These are phyloP conservation scores for Ambrosia hybrid DNA, from an alignment of 140 eudicot species.

Conservation along the genomic window DNA sequence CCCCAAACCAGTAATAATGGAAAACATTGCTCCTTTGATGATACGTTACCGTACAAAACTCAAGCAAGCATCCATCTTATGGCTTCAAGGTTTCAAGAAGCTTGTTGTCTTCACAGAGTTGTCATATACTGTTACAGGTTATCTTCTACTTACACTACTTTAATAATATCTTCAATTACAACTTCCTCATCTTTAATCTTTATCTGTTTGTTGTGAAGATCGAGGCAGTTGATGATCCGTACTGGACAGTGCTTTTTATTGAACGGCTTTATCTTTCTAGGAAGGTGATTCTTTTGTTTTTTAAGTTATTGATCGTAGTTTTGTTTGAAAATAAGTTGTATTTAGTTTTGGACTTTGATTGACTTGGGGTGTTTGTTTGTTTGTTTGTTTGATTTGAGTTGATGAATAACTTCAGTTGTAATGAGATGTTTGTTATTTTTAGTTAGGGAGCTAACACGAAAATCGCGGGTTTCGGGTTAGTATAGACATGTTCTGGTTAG, in stretches of 20 bases:
- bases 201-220: conserved; percentile 42
- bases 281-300: conserved; percentile 52
- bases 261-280: conserved; percentile 85
- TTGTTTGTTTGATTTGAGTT: background rate
- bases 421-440: no score
- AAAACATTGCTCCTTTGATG: conserved; percentile 35
- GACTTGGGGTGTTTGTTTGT: background rate
- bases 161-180: conserved; percentile 13
- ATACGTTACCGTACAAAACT: conserved; percentile 35
- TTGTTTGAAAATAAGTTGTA: no score
- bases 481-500: no score
- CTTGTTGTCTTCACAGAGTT: conserved; percentile 89
- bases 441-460: no score
- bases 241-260: conserved; percentile 92
- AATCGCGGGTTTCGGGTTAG: no score
- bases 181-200: conserved; percentile 8
- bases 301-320: no score
- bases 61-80: conserved; percentile 56
- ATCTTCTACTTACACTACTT: conserved; percentile 6
- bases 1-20: conserved; percentile 35
- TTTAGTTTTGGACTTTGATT: conserved; percentile 7
- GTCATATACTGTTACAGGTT: conserved; percentile 78
- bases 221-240: conserved; percentile 71
- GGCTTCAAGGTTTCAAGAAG: conserved; percentile 80
- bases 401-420: background rate